Percentiles rank a stretch among this genome's conserved stretches.
Evolutionary conservation across 306 rosid genomes (phyloP).

Genomic region (Quercus aquifolioides): DNA sequence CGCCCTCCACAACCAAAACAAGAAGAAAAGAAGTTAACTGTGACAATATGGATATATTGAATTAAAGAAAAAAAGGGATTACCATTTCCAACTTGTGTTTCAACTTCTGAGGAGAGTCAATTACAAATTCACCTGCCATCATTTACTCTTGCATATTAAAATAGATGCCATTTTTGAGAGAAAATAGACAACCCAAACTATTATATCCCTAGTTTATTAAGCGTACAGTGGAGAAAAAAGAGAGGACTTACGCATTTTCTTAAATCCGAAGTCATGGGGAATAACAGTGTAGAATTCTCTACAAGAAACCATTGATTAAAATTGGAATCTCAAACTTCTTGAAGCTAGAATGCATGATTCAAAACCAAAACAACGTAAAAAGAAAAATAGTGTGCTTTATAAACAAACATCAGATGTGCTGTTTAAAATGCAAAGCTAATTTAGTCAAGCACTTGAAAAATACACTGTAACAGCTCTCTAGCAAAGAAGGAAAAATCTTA

Average conservation of each 20-base stretch:
- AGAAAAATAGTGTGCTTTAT: neutral
- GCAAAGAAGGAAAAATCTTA: conserved; percentile 26
- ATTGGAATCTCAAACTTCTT: conserved; percentile 16
- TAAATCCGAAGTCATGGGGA: conserved; percentile 96
- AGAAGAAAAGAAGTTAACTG: neutral
- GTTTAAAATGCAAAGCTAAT: neutral
- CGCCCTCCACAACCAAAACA: neutral
- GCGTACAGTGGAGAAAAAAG: conserved; percentile 1
- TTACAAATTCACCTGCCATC: conserved; percentile 77
- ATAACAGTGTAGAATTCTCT: conserved; percentile 95
- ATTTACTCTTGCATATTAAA: conserved; percentile 15
- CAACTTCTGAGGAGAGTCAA: conserved; percentile 90
- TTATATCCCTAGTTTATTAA: neutral
- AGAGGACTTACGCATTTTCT: conserved; percentile 74
- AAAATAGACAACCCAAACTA: conserved; percentile 7
- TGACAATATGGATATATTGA: conserved; percentile 17
- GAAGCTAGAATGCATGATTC: conserved; percentile 9
- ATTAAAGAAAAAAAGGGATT: conserved; percentile 20
- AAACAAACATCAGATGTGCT: neutral
- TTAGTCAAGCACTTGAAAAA: conserved; percentile 5
- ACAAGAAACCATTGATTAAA: conserved; percentile 37
- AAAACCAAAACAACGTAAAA: neutral
- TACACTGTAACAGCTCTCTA: neutral
- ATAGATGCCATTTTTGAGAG: conserved; percentile 13
- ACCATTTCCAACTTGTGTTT: conserved; percentile 93